A percentile compares a stretch with the other conserved stretches of the same genome.
Conservation (phyloP, 2,329 filamentous ascomycete genomes). For the Colletotrichum neosansevieriae region DNA sequence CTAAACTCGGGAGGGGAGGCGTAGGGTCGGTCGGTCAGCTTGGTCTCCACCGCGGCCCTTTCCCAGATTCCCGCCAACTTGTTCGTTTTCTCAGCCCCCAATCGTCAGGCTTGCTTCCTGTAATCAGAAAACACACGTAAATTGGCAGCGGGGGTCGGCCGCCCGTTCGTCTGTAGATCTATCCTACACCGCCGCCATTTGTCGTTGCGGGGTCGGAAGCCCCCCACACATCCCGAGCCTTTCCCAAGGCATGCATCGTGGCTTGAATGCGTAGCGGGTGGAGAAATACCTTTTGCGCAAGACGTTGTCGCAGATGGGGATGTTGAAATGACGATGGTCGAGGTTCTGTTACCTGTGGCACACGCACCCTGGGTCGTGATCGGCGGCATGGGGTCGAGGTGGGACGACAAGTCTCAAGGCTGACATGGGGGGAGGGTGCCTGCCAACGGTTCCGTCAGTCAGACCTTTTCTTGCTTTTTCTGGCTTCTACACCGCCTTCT, state of each 20-base stretch:
- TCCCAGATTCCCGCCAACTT: neutral
- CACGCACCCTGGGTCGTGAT: slow-evolving; percentile 2
- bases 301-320: neutral
- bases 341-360: slow-evolving; percentile 17
- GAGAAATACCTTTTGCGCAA: too few relatives aligned
- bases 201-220: neutral
- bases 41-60: neutral
- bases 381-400: slow-evolving; percentile 8
- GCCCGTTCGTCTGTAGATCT: slow-evolving; percentile 9
- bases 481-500: too few relatives aligned
- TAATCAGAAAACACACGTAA: too few relatives aligned
- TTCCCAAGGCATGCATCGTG: too few relatives aligned
- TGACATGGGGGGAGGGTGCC: neutral
- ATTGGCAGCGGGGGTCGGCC: neutral
- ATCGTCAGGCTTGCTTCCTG: neutral
- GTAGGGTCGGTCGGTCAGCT: neutral
- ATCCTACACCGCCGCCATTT: neutral
- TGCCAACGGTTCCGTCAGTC: neutral
- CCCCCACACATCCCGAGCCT: too few relatives aligned
- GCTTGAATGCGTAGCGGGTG: too few relatives aligned
- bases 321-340: slow-evolving; percentile 22
- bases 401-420: neutral
- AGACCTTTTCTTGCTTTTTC: neutral
- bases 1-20: too few relatives aligned
- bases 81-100: neutral